Percentiles rank a stretch among this genome's conserved stretches.
Conservation (phyloP, 345 rosid species). For the Aquilaria yunnanensis region DNA sequence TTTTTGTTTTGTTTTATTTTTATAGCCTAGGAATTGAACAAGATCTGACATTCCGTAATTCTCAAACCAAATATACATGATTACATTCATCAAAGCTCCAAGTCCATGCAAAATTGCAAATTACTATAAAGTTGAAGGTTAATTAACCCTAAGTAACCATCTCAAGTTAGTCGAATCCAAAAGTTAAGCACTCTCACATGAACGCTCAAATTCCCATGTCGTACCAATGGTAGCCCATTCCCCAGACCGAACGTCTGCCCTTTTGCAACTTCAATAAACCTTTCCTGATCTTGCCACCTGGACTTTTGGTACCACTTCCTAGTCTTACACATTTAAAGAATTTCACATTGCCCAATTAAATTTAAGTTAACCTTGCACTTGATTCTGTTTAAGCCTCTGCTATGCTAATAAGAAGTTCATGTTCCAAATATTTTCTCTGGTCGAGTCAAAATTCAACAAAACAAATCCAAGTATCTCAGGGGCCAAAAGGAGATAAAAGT, state of each 20-base stretch:
- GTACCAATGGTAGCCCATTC: slow-evolving; percentile 57
- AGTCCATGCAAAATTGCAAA: slow-evolving; percentile 24
- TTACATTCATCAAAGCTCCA: slow-evolving; percentile 17
- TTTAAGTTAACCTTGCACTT: too few relatives aligned
- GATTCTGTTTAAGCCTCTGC: too few relatives aligned
- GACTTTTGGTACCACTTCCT: background rate
- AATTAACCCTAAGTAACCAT: slow-evolving; percentile 3
- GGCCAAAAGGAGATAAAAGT: background rate
- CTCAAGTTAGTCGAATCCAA: slow-evolving; percentile 26
- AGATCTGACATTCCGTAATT: slow-evolving; percentile 67
- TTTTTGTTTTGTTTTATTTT: background rate
- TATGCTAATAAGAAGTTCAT: too few relatives aligned
- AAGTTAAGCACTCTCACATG: slow-evolving; percentile 16
- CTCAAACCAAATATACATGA: slow-evolving; percentile 27
- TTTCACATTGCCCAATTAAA: too few relatives aligned
- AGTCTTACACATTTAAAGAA: background rate
- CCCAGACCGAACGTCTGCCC: slow-evolving; percentile 59
- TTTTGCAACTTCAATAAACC: slow-evolving; percentile 49
- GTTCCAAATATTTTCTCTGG: too few relatives aligned
- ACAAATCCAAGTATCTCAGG: too few relatives aligned
- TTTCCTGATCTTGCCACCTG: slow-evolving; percentile 23
- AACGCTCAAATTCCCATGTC: slow-evolving; percentile 39
- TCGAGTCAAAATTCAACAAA: too few relatives aligned
- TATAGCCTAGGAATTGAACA: too few relatives aligned
- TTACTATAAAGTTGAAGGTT: background rate